Conservation (phyloP, 2,329 filamentous ascomycete genomes). For the Colletotrichum orchidophilum region DNA sequence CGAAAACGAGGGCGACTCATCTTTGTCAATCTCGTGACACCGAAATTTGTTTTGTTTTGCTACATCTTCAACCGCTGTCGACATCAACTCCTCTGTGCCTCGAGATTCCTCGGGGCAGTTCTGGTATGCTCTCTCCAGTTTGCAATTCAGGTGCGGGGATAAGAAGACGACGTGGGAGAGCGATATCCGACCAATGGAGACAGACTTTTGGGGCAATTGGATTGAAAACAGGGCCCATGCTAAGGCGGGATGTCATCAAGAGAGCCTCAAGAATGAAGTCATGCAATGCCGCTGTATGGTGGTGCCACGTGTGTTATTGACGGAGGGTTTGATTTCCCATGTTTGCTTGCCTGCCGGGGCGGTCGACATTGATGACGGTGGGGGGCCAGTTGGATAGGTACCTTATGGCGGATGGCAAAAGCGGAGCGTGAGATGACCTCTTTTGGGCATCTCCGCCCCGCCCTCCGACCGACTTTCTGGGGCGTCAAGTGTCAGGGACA, state of each 20-base stretch:
- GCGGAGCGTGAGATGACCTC: constrained; percentile 3
- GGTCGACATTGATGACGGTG: background rate
- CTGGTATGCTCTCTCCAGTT: background rate
- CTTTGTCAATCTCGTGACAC: background rate
- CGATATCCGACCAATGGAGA: background rate
- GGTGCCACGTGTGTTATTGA: background rate
- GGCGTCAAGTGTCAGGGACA: background rate
- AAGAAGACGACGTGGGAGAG: background rate
- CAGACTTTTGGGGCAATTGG: background rate
- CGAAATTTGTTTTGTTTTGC: background rate
- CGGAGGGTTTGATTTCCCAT: background rate
- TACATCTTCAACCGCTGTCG: background rate
- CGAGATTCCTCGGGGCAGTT: background rate
- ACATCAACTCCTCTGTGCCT: background rate
- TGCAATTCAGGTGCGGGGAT: background rate
- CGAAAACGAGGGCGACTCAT: background rate
- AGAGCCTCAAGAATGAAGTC: background rate
- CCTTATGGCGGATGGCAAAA: constrained; percentile 3
- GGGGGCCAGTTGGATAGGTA: background rate
- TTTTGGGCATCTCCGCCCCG: constrained; percentile 34
- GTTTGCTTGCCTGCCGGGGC: constrained; percentile 19
- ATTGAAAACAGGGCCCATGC: background rate
- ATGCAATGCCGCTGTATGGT: background rate
- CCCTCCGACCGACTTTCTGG: constrained; percentile 17
- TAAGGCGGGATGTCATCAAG: background rate